Percentiles rank a stretch among this genome's conserved stretches.
These are phyloP conservation scores for Trebouxia gelatinosa DNA, from an alignment of 163 green algal genomes.

Conservation along the genomic window DNA sequence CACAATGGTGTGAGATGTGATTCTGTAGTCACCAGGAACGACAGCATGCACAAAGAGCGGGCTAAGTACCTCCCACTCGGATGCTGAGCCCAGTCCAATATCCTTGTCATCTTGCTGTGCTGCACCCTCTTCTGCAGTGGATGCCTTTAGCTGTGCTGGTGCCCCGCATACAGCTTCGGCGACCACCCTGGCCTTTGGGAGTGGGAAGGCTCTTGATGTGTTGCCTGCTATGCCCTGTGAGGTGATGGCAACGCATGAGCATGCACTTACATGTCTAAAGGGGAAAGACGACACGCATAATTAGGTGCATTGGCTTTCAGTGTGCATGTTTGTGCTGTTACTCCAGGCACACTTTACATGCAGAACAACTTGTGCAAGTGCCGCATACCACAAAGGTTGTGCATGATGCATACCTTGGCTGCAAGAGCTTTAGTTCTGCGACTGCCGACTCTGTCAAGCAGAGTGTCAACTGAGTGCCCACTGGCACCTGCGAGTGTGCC, in stretches of 20 bases:
- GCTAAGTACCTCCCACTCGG: constrained; percentile 11
- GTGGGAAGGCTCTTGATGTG: neutral
- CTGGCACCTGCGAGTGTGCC: constrained; percentile 28
- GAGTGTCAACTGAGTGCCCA: constrained; percentile 13
- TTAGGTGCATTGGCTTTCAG: neutral
- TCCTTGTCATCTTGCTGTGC: neutral
- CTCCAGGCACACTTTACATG: no score
- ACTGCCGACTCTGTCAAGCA: constrained; percentile 21
- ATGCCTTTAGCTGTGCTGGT: neutral
- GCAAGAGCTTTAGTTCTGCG: neutral
- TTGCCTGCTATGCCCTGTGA: neutral
- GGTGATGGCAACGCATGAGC: neutral
- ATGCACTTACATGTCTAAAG: neutral
- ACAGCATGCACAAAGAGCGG: no score
- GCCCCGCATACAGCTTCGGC: constrained; percentile 23
- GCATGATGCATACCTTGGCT: neutral
- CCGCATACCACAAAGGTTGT: neutral
- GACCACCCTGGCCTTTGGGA: neutral
- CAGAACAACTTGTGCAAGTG: no score
- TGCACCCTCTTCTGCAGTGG: constrained; percentile 1
- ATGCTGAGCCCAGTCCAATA: neutral
- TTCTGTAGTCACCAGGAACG: no score
- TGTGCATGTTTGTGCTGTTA: no score
- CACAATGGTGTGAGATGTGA: no score
- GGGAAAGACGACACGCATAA: neutral